These are phyloP conservation scores for Drosera capensis DNA, from an alignment of 148 eudicot species.

Conservation along the genomic window DNA sequence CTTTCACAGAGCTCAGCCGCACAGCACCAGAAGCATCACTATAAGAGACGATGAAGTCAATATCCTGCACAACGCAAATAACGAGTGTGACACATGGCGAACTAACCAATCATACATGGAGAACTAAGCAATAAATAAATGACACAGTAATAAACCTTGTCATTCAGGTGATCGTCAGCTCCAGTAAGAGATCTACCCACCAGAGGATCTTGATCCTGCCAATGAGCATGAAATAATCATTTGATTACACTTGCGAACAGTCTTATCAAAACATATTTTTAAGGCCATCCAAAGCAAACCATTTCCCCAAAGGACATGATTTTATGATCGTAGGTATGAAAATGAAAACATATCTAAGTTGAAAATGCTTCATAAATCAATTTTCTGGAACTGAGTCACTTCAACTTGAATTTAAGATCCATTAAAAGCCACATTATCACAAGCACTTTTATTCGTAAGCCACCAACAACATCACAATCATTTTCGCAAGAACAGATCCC, in stretches of 20 bases:
- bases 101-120: slow-evolving; percentile 14
- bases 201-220: slow-evolving; percentile 32
- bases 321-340: no score
- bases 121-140: slow-evolving; percentile 6
- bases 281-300: not conserved
- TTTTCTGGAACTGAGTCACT: no score
- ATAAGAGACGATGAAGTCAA: slow-evolving; percentile 88
- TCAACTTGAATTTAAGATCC: no score
- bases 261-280: not conserved
- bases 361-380: no score
- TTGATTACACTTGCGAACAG: not conserved
- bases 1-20: slow-evolving; percentile 57
- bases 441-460: no score
- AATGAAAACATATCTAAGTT: no score
- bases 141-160: slow-evolving; percentile 34
- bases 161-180: slow-evolving; percentile 23
- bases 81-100: no score
- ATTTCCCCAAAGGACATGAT: no score
- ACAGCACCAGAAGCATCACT: slow-evolving; percentile 68
- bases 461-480: no score
- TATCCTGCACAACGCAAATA: slow-evolving; percentile 49
- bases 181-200: slow-evolving; percentile 16
- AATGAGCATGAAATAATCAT: not conserved
- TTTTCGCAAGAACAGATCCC: no score
- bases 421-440: no score